Base-by-base conservation (phyloP, 2,329 filamentous ascomycete genomes). In the Plectosphaerella cucumerina region DNA sequence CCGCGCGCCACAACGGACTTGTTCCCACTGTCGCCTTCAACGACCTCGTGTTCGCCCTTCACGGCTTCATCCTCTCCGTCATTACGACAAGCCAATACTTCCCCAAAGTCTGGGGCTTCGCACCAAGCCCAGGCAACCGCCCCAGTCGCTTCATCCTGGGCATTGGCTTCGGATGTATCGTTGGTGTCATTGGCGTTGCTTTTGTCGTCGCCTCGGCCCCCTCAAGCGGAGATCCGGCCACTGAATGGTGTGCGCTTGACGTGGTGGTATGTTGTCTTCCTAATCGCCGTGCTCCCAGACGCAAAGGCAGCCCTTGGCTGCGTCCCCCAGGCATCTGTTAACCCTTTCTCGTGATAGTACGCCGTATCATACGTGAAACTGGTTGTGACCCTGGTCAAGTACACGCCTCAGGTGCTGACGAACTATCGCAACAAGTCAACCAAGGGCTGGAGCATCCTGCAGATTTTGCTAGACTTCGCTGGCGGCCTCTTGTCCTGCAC, bases 351-450 rank as follows among this genome's bases (percentile, higher is more conserved):
- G 8, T 8, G 26, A 9, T 31, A 31, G 26, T 84, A 85, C 62
- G 81, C 87, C 12, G 73, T 95, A 31, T 90, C 89, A 41, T 95
- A 95, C 65, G 86, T 96, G 65, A 99, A 99, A 72, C 77, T 99
- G 33, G 69, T 92, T 50, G 82, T 96, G 58, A 96, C 93, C 0
- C 73, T 97, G 22, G 81, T 96, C 70, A 99, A 99, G 72, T 97
- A 97, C 70, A 85, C 90, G 44, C 94, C 94, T 5, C 91, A 96
- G 74, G 83, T 89, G 35, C 77, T 87, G 62, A 78, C 87, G 59
- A 97, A 97, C 73, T 91, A 87, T 66, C 84, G 85, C 60, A 90
- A 93, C 62, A 81, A 86, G 64, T 95, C 89, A 51, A 97, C 94
- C 1, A 71, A 80, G 18, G 94, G 94, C 35, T 97, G 93, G 91